Evolutionary conservation across 805 yeast species (phyloP), one percentile per base, ranked within the genome.

Genomic region (Kazachstania taianensis): DNA sequence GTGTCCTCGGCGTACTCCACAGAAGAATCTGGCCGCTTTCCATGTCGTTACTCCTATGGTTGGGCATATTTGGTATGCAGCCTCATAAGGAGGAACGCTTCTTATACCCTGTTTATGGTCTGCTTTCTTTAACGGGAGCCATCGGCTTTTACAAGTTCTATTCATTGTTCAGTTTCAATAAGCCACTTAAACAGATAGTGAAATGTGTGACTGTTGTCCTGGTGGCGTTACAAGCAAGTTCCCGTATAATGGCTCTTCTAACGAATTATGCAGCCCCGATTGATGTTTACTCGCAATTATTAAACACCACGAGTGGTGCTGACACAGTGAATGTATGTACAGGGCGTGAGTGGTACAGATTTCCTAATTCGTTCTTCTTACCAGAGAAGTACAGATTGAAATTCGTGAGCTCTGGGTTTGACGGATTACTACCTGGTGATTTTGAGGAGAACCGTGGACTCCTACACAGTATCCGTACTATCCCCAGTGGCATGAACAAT

Each of bases 271-370:
- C 73, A 20, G 83, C 94, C 0, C 94, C 96, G 5, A 59, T 85
- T 34, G 46, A 62, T 0, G 73, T 80, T 1, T 79, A 75, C 48
- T 46, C 61, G n/a, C 63, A 61, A 15, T 26, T 57, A 15, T 19
- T 10, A 52, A 14, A 20, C 6, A 20, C 17, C 5, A 9, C 14
- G 10, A 23, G 13, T 14, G 19, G 19, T 12, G 39, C 50, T 5
- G 46, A 49, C 3, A 33, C 42, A 10, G 62, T 60, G 25, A 79
- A 75, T 44, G 79, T 89, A 0, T 89, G 97, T 58, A 68, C 81
- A n/a, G 96, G 96, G 2, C 70, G 94, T 40, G 96, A 89, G 61
- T 87, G 96, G 96, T 85, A 84, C 51, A 81, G 89, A 52, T 87
- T 65, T 58, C 96, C 97, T 7, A 76, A 82, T 1, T 86, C 96